Percentiles rank a stretch among this genome's conserved stretches.
phyloP scores from a whole-genome alignment of 2,329 filamentous ascomycete species.

The Colletotrichum filicis region DNA sequence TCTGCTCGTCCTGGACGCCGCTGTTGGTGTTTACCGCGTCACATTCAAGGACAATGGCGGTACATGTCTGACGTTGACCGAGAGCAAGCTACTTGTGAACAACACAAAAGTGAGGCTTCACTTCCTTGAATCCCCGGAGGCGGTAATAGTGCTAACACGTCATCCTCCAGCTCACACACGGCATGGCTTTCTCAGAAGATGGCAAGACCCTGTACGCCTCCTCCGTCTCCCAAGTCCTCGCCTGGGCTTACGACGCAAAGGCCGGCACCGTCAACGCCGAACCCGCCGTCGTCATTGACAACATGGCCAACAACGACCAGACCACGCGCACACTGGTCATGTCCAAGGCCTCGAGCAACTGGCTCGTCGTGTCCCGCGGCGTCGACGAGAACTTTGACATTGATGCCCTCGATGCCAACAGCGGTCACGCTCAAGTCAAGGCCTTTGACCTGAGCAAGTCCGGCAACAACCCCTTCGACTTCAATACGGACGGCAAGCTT shows the following conservation, averaged over 20 bases:
- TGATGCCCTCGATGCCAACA: slow-evolving; percentile 58
- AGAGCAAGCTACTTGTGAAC: slow-evolving; percentile 46
- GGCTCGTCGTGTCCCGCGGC: slow-evolving; percentile 74
- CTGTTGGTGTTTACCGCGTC: slow-evolving; percentile 54
- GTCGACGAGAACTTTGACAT: slow-evolving; percentile 72
- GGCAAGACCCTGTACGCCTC: slow-evolving; percentile 68
- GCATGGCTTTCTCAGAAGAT: slow-evolving; percentile 63
- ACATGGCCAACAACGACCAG: slow-evolving; percentile 63
- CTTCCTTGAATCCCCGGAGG: background rate
- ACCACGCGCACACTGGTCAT: slow-evolving; percentile 74
- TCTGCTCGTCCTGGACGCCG: slow-evolving; percentile 57
- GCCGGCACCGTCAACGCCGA: slow-evolving; percentile 56
- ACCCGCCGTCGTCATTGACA: slow-evolving; percentile 65
- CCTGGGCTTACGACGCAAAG: slow-evolving; percentile 73
- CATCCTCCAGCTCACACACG: slow-evolving; percentile 61
- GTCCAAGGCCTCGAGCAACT: slow-evolving; percentile 62
- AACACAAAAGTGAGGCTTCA: slow-evolving; percentile 45
- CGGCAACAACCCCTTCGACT: slow-evolving; percentile 52
- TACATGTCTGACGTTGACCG: slow-evolving; percentile 52
- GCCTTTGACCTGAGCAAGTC: slow-evolving; percentile 58
- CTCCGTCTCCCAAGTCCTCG: slow-evolving; percentile 65
- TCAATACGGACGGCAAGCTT: slow-evolving; percentile 57
- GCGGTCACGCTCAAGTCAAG: slow-evolving; percentile 75
- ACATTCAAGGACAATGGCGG: slow-evolving; percentile 53
- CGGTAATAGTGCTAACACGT: background rate